Evolutionary conservation across 257 asterid genomes (phyloP), one percentile per base, ranked within the genome.

Genomic region (Osmanthus fragrans): DNA sequence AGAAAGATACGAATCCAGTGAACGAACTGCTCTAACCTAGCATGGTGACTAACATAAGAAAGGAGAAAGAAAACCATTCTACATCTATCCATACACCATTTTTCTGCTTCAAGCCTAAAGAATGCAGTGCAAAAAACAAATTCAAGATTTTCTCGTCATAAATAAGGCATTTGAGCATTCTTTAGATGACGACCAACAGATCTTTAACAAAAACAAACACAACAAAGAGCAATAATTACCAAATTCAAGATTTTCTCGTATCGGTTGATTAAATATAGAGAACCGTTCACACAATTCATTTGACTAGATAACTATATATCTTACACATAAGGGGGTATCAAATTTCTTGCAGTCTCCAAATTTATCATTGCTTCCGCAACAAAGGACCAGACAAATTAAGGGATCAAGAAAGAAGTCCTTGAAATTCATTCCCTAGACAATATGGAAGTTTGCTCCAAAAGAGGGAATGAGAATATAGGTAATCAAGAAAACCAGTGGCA

Each of bases 341-440:
- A 84, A 73, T 83, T 70, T 82, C 84, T 74, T 49, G 88, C 76
- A 83, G 71, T 83, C 78, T 76, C 69, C 76, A 21, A 54, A 85
- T 83, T 77, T 82, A 86, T 80, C 39, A 76, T 80, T 56, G 78
- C 45, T 87, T 80, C 82, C 88, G 81, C 83, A 85, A 85, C 79
- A 84, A 80, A 77, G 81, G 83, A 89, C 94, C 86, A 58, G 76
- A 73, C 81, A 81, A 87, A 88, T 81, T 85, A 54, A 67, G 85
- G 85, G 88, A 78, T 7, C 68, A 30, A 83, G 70, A 71, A 85
- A 80, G 76, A 85, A 83, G 88, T 73, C 85, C 83, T 72, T 80
- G 82, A 74, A 68, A 67, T 80, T 70, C 87, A 77, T 83, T 78
- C 88, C 84, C 73, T 71, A 49, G 84, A 67, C 82, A 34, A 40